Percentiles rank a stretch among this genome's conserved stretches.
Conservation (phyloP, 305 asterid species). For the Fraxinus sp. region DNA sequence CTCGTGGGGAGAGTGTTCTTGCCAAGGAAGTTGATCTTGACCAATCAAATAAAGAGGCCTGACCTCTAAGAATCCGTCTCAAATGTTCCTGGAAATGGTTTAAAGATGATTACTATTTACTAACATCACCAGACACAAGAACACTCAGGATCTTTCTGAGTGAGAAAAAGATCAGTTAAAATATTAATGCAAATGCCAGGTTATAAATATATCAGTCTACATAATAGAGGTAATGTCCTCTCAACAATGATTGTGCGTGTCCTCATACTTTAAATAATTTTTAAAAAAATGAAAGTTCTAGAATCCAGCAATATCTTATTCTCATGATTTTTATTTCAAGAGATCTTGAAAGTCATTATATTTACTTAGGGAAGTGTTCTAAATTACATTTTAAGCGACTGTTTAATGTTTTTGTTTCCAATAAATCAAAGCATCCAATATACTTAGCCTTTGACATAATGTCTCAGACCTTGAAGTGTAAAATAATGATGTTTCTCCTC, state of each 20-base stretch:
- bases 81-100: slow-evolving; percentile 75
- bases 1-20: slow-evolving; percentile 91
- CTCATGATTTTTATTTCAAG: background rate
- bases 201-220: slow-evolving; percentile 9
- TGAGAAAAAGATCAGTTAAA: slow-evolving; percentile 19
- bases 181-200: slow-evolving; percentile 11
- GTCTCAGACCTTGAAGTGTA: slow-evolving; percentile 7
- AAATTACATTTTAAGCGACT: background rate
- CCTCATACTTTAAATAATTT: slow-evolving; percentile 8
- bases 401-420: background rate
- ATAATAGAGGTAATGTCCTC: slow-evolving; percentile 9
- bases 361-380: background rate
- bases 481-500: slow-evolving; percentile 15
- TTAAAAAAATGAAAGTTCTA: background rate
- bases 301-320: background rate
- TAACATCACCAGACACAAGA: slow-evolving; percentile 20
- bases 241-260: slow-evolving; percentile 1
- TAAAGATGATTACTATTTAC: slow-evolving; percentile 24
- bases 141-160: slow-evolving; percentile 18
- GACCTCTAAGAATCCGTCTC: slow-evolving; percentile 97
- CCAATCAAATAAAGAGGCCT: slow-evolving; percentile 94
- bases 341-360: background rate
- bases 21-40: slow-evolving; percentile 95
- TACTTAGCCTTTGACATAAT: background rate
- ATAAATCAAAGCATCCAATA: slow-evolving; percentile 11